Base-by-base conservation (phyloP, 345 rosid genomes). In the Eutrema yunnanense region DNA sequence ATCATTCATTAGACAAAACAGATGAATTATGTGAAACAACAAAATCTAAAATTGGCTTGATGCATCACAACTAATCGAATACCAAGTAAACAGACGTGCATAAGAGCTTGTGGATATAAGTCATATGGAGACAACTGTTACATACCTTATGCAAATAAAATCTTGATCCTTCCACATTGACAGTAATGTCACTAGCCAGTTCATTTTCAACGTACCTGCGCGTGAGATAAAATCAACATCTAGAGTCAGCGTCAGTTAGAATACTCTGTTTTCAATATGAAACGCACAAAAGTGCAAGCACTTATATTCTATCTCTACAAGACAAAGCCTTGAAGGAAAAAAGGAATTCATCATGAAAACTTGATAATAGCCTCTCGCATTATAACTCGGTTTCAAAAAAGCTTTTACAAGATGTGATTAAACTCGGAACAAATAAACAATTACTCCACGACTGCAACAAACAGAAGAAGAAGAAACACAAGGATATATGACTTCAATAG, bases 71-170 rank as follows among this genome's bases (percentile, higher is more conserved):
- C 37, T 26, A 5, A 70, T 44, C 10, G 0, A 48, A 50, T 26
- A 8, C n/a, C 30, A 22, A 12, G 36, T 48, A 43, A 12, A 44
- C 12, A 52, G 16, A 74, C 48, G 22, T 14, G 27, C 9, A 38
- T 9, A 65, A 73, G 29, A 55, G 55, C 5, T 14, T 38, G 26
- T 6, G 4, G 11, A 56, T 8, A 71, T 8, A 27, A 47, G 63
- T 19, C 64, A 11, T 3, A 4, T 42, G 37, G 33, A 60, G n/a
- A 36, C 10, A 26, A 40, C 9, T 10, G 7, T 3, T 41, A 49
- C 52, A 77, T 88, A 92, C 98, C 98, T 92, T 92, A 57, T 92
- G 98, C 41, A 92, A 80, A 77, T 76, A 82, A 73, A 89, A 92
- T 77, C 83, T 89, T 37, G 81, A 68, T 63, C 86, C 89, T 6